Base-by-base conservation (phyloP, 2,329 filamentous ascomycete genomes). In the Diaporthe citriasiana region DNA sequence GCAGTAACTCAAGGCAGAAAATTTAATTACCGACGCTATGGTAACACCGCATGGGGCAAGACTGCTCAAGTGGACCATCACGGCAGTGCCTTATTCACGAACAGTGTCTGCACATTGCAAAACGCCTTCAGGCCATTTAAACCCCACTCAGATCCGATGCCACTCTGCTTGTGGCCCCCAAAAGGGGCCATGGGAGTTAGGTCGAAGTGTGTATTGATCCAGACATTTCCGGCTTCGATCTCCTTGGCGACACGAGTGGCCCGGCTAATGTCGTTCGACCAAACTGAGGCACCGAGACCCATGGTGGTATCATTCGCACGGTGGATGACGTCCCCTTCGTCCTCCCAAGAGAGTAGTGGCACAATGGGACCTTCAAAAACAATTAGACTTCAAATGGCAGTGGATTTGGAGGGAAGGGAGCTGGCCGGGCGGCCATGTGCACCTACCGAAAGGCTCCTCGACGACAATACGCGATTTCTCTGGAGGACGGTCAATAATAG, bases 401-500 rank as follows among this genome's bases (percentile, higher is more conserved):
- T n/a, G n/a, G n/a, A n/a, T n/a, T n/a, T n/a, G n/a, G n/a, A n/a
- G n/a, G n/a, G n/a, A n/a, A n/a, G n/a, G n/a, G n/a, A n/a, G n/a
- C n/a, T n/a, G n/a, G 0, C 3, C 17, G 19, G 4, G 53, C 19
- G 30, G 80, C 80, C 79, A 9, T 55, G 27, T 9, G 5, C 51
- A 55, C 51, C 19, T 38, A 56, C 82, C 87, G 73, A 88, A 87
- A 0, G 86, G 87, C 78, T 91, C 89, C 76, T 89, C 89, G 3
- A 83, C 81, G 0, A 91, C 89, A 45, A 93, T 87, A 0, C 85
- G 83, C 0, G 89, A 88, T 65, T 87, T 82, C 50, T 91, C 88
- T 0, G 89, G 87, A 1, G 90, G 90, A 77, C 90, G 89, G 72
- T 91, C 87, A 73, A 92, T 85, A 73, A 93, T 89, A 27, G 89